Evolutionary conservation across 192 early-diverging fungal genomes (phyloP).

Genomic region (Coemansia sp.): DNA sequence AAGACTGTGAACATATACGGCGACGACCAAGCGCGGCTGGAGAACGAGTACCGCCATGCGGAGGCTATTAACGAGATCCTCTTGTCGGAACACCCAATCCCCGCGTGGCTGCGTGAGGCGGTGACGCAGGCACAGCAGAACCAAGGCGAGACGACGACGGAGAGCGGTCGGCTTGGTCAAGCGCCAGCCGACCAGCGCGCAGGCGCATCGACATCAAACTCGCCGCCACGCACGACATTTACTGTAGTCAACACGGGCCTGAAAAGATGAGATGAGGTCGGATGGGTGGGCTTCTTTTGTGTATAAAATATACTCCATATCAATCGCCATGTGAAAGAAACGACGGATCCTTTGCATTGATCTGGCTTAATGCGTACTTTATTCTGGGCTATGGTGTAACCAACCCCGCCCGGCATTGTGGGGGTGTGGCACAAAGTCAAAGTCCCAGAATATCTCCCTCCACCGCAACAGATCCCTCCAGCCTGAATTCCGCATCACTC

Average conservation of each 20-base stretch:
- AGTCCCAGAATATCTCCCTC: too few relatives aligned
- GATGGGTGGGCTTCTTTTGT: too few relatives aligned
- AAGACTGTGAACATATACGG: slow-evolving; percentile 33
- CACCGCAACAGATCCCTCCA: too few relatives aligned
- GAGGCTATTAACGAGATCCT: slow-evolving; percentile 54
- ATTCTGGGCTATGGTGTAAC: too few relatives aligned
- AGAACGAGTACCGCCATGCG: slow-evolving; percentile 51
- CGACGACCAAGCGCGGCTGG: slow-evolving; percentile 28
- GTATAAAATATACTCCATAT: neutral
- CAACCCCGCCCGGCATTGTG: too few relatives aligned
- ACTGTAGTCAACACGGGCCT: slow-evolving; percentile 27
- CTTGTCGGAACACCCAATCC: slow-evolving; percentile 50
- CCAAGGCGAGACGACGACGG: neutral
- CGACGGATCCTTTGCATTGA: too few relatives aligned
- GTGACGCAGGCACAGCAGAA: slow-evolving; percentile 33
- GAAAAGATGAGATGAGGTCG: too few relatives aligned
- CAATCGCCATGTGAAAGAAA: too few relatives aligned
- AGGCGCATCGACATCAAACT: neutral
- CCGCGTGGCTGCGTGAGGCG: slow-evolving; percentile 48
- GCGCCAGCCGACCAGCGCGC: neutral
- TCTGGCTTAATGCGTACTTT: too few relatives aligned
- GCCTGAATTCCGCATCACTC: too few relatives aligned
- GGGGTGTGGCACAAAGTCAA: too few relatives aligned
- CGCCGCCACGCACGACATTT: slow-evolving; percentile 10
- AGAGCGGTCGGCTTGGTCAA: neutral